phyloP scores from a whole-genome alignment of 1,139 yeast genomes.

The Pichia norvegensis region DNA sequence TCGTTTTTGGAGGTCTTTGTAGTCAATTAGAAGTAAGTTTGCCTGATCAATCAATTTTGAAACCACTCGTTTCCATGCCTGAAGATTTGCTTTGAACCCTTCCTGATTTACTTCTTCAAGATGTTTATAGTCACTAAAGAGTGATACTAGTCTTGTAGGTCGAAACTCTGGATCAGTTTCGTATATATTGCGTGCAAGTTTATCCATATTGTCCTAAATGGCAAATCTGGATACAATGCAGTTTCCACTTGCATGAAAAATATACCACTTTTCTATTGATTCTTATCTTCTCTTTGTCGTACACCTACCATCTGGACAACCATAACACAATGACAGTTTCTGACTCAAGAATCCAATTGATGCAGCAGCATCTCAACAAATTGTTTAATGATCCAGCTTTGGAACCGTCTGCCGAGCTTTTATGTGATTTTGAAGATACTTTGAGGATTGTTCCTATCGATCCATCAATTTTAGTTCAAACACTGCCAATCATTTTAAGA shows the following conservation, averaged over 20 bases:
- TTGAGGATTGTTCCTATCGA: conserved; percentile 13
- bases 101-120: conserved; percentile 51
- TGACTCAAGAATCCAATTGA: conserved; percentile 19
- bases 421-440: conserved; percentile 15
- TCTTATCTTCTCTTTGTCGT: background rate
- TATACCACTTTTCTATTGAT: background rate
- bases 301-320: background rate
- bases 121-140: conserved; percentile 53
- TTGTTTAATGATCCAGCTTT: conserved; percentile 6
- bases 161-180: conserved; percentile 9
- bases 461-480: conserved; percentile 11
- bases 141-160: conserved; percentile 45
- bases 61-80: conserved; percentile 48
- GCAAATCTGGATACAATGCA: background rate
- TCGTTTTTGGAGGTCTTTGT: conserved; percentile 13
- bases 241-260: background rate
- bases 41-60: conserved; percentile 19
- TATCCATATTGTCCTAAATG: background rate
- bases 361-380: conserved; percentile 16
- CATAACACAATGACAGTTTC: conserved; percentile 11
- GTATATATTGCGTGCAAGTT: conserved; percentile 1
- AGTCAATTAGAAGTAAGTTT: conserved; percentile 16
- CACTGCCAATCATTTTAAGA: conserved; percentile 17
- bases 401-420: conserved; percentile 13
- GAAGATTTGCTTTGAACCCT: conserved; percentile 63